A percentile compares a stretch with the other conserved stretches of the same genome.
These are phyloP conservation scores for Artomyces pyxidatus DNA, from an alignment of 768 basidiomycete species.

Conservation along the genomic window DNA sequence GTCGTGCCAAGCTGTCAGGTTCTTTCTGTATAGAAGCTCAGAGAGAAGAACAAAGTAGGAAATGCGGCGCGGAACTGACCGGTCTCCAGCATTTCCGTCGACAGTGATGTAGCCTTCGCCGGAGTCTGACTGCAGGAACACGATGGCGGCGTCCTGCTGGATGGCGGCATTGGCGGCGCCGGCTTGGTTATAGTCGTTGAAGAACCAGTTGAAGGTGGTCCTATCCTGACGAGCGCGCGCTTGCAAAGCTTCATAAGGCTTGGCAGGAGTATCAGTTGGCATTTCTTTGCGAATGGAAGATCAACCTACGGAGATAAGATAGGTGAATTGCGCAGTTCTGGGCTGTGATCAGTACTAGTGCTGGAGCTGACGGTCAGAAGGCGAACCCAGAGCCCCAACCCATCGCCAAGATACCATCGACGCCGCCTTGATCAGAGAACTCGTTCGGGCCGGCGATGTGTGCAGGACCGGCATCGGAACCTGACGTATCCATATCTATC, in stretches of 20 bases:
- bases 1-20: slow-evolving; percentile 32
- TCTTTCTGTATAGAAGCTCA: slow-evolving; percentile 14
- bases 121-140: slow-evolving; percentile 33
- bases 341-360: background rate
- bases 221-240: slow-evolving; percentile 56
- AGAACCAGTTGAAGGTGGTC: slow-evolving; percentile 57
- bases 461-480: slow-evolving; percentile 40
- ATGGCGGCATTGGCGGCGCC: slow-evolving; percentile 34
- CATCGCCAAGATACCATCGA: slow-evolving; percentile 70
- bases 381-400: slow-evolving; percentile 79
- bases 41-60: background rate
- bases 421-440: slow-evolving; percentile 32
- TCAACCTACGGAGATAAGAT: slow-evolving; percentile 59
- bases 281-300: background rate
- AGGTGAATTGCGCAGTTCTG: slow-evolving; percentile 66
- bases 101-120: slow-evolving; percentile 48
- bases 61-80: slow-evolving; percentile 35
- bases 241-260: slow-evolving; percentile 82
- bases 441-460: slow-evolving; percentile 37
- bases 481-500: slow-evolving; percentile 23
- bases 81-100: slow-evolving; percentile 50
- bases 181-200: slow-evolving; percentile 59
- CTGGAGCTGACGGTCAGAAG: slow-evolving; percentile 3
- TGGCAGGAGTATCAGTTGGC: background rate
- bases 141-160: slow-evolving; percentile 42